Evolutionary conservation across 805 yeast species (phyloP).

Genomic region (Wickerhamiella dianesei): DNA sequence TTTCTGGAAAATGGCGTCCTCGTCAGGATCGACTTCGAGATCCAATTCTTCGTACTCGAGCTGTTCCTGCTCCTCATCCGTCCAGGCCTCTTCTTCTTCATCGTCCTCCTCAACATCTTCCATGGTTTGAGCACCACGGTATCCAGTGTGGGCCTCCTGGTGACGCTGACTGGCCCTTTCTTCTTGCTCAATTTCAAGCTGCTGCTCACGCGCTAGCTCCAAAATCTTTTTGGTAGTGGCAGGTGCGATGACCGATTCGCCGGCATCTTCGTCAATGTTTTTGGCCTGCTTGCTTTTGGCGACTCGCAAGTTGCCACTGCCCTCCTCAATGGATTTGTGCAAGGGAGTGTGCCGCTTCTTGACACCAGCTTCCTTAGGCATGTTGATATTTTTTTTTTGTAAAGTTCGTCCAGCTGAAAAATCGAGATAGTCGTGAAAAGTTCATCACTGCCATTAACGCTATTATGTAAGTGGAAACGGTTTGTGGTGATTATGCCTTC

Average conservation of each 20-base stretch:
- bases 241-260: constrained; percentile 64
- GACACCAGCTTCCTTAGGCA: constrained; percentile 26
- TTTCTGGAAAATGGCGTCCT: constrained; percentile 69
- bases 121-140: not conserved
- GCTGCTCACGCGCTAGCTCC: constrained; percentile 84
- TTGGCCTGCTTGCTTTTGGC: constrained; percentile 21
- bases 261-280: constrained; percentile 33
- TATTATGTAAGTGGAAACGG: too few relatives aligned
- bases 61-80: constrained; percentile 33
- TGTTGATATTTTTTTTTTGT: constrained; percentile 1
- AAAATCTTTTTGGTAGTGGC: constrained; percentile 70
- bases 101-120: constrained; percentile 39
- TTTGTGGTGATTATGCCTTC: too few relatives aligned
- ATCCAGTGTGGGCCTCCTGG: not conserved
- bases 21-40: constrained; percentile 59
- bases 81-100: constrained; percentile 31
- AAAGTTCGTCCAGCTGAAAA: not conserved
- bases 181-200: constrained; percentile 72
- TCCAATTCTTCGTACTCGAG: constrained; percentile 41
- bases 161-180: constrained; percentile 12
- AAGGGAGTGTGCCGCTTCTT: constrained; percentile 68
- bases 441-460: too few relatives aligned
- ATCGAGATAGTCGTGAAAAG: too few relatives aligned
- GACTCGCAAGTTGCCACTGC: constrained; percentile 55
- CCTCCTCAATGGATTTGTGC: constrained; percentile 61